Percentiles rank a stretch among this genome's conserved stretches.
Conservation (phyloP, 768 basidiomycete genomes). For the Neoboletus subvelutipes region DNA sequence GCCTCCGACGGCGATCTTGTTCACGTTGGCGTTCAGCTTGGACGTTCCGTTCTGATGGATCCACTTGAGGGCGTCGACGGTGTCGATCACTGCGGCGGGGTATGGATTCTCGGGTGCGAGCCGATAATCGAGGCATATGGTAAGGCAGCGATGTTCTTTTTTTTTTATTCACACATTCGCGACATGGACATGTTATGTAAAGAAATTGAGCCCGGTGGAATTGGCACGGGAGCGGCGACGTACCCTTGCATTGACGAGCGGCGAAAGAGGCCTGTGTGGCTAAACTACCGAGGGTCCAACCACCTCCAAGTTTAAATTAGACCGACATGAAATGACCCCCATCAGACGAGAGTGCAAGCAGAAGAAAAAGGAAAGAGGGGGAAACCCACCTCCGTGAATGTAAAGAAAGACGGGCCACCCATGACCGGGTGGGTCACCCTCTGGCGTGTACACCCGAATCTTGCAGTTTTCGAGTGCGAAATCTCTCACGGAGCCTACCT, state of each 20-base stretch:
- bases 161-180: neutral
- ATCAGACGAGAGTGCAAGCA: neutral
- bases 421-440: constrained; percentile 42
- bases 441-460: constrained; percentile 64
- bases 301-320: constrained; percentile 44
- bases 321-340: neutral
- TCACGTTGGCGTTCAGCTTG: constrained; percentile 47
- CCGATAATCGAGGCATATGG: constrained; percentile 68
- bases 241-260: constrained; percentile 27
- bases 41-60: constrained; percentile 46
- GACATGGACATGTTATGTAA: neutral
- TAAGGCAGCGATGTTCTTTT: constrained; percentile 55
- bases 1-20: constrained; percentile 67
- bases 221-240: neutral
- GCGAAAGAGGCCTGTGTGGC: constrained; percentile 58
- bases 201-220: neutral
- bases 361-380: too few relatives aligned
- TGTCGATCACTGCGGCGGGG: constrained; percentile 70
- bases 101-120: constrained; percentile 71
- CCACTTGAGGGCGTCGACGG: constrained; percentile 67
- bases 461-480: constrained; percentile 48
- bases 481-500: constrained; percentile 55
- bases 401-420: constrained; percentile 74
- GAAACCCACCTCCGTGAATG: constrained; percentile 79
- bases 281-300: constrained; percentile 73